Evolutionary conservation across 2,329 filamentous ascomycete species (phyloP), one percentile per base, ranked within the genome.

Genomic region (Fusarium palustre): DNA sequence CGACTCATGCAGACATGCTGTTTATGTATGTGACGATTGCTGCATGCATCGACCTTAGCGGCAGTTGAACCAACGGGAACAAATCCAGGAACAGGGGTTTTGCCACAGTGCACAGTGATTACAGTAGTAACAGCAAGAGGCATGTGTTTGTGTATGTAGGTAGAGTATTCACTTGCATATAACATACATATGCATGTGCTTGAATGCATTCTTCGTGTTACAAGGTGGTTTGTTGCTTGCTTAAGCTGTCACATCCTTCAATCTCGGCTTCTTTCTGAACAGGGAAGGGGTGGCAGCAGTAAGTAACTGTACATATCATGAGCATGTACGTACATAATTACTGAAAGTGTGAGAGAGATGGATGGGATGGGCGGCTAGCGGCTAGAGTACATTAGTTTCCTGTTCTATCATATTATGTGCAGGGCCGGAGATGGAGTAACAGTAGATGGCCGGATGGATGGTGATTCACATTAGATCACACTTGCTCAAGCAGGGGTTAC

Each of bases 171-270:
- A 36, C 46, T 30, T 54, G 59, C 53, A 58, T 68, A 54, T 34
- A 50, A 36, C 65, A 53, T 45, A 31, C 39, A 50, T 38, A 64
- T 54, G 65, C 60, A 41, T 66, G 49, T 57, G 53, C 61, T 66
- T 57, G 30, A 39, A 55, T 53, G 38, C 52, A 54, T 31, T 58
- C 24, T 11, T 55, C 45, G 53, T 64, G 66, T 67, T 67, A 63
- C 66, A 56, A 46, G 28, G 36, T 62, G 47, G 57, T 63, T 53
- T 57, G 31, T 16, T 20, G 34, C 25, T 33, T 24, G 43, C 22
- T 33, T 24, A 16, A 41, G 53, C 41, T 46, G 46, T 70, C 67
- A 70, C 67, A 70, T 70, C 67, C 63, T 70, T 55, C 50, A 70
- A 69, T 70, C 48, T 70, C 67, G 66, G 63, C 24, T 31, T 36